A percentile compares a stretch with the other conserved stretches of the same genome.
phyloP scores from a whole-genome alignment of 2,329 filamentous ascomycete genomes.

The Colletotrichum musicola region DNA sequence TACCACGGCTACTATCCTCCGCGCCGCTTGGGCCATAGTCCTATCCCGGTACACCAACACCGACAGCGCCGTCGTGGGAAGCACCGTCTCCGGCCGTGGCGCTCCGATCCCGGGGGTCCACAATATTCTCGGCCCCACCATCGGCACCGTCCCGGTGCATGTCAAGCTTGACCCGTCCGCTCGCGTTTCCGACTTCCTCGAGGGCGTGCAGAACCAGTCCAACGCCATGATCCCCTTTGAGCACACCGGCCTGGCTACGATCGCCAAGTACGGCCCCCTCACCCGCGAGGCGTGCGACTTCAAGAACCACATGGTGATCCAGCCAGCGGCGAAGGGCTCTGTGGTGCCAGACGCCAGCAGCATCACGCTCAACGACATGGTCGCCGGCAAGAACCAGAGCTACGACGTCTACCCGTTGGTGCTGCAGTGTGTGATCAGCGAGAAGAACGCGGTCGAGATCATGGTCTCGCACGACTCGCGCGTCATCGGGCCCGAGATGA shows the following conservation, averaged over 20 bases:
- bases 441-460: background rate
- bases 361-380: slow-evolving; percentile 34
- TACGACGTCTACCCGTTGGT: slow-evolving; percentile 1
- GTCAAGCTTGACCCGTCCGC: slow-evolving; percentile 49
- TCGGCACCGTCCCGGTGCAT: slow-evolving; percentile 57
- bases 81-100: slow-evolving; percentile 56
- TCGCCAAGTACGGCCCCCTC: slow-evolving; percentile 37
- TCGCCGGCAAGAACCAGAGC: slow-evolving; percentile 1
- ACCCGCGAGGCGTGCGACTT: slow-evolving; percentile 41
- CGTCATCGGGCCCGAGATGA: background rate
- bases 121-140: slow-evolving; percentile 46
- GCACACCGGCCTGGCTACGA: slow-evolving; percentile 44
- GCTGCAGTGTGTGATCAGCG: background rate
- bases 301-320: slow-evolving; percentile 37
- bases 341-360: background rate
- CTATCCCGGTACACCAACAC: slow-evolving; percentile 59
- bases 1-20: slow-evolving; percentile 37
- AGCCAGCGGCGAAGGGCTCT: slow-evolving; percentile 27
- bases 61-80: slow-evolving; percentile 48
- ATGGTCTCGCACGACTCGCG: background rate
- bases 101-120: slow-evolving; percentile 41
- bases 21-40: slow-evolving; percentile 63
- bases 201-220: slow-evolving; percentile 35
- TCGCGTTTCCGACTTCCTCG: slow-evolving; percentile 16
- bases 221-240: slow-evolving; percentile 42